Percentiles rank a stretch among this genome's conserved stretches.
phyloP scores from a whole-genome alignment of 306 rosid species.

The Clitoria ternatea region DNA sequence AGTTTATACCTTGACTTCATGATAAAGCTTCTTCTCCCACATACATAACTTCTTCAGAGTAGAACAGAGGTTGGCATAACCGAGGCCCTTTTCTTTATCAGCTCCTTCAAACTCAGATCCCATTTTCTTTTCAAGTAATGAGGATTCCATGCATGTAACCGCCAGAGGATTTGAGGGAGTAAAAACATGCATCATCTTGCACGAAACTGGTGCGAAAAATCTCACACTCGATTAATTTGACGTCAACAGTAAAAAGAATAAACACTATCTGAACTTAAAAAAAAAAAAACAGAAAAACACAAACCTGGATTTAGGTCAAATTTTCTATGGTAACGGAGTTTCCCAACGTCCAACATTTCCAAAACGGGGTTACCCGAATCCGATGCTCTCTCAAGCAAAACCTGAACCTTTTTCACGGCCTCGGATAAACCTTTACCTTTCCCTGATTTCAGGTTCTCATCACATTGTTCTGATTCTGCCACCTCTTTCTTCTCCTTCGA shows the following conservation, averaged over 20 bases:
- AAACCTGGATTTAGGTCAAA: constrained; percentile 50
- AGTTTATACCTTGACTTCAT: constrained; percentile 70
- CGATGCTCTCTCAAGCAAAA: constrained; percentile 55
- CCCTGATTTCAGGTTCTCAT: neutral
- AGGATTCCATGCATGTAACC: constrained; percentile 22
- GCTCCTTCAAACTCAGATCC: constrained; percentile 1
- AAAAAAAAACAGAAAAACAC: neutral
- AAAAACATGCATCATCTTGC: constrained; percentile 43
- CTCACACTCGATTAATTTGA: neutral
- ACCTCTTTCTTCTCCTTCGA: constrained; percentile 18
- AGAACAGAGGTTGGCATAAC: constrained; percentile 39
- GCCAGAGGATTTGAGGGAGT: constrained; percentile 14
- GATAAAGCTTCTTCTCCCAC: constrained; percentile 86
- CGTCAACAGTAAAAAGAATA: neutral
- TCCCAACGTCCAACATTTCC: constrained; percentile 50
- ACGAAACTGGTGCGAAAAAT: constrained; percentile 38
- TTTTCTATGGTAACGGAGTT: constrained; percentile 42
- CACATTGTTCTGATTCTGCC: constrained; percentile 26
- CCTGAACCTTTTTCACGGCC: constrained; percentile 54
- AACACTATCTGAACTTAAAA: neutral
- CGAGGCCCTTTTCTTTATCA: constrained; percentile 29
- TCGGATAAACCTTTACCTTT: constrained; percentile 42
- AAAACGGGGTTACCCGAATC: constrained; percentile 54
- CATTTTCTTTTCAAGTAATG: constrained; percentile 18
- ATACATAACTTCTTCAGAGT: constrained; percentile 54